Conservation (phyloP, 768 basidiomycete genomes). For the Tricholoma matsutake region DNA sequence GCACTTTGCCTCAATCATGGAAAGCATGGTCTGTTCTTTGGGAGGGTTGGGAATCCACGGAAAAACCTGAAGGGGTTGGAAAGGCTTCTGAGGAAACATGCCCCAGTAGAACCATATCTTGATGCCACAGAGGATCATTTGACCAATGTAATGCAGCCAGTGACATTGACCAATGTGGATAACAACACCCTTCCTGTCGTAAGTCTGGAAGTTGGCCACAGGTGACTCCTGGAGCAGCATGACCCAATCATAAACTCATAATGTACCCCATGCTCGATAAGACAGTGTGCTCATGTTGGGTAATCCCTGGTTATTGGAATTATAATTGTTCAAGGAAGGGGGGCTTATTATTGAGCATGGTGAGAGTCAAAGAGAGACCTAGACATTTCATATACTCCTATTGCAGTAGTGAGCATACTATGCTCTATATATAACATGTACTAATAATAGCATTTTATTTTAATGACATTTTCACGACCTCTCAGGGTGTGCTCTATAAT, state of each 20-base stretch:
- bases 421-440: too few species aligned
- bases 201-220: not conserved
- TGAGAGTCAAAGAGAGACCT: too few species aligned
- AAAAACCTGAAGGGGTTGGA: not conserved
- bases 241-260: not conserved
- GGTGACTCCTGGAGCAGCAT: not conserved
- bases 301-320: not conserved
- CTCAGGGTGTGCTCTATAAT: too few species aligned
- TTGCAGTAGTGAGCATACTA: too few species aligned
- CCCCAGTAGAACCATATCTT: constrained; percentile 1
- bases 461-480: too few species aligned
- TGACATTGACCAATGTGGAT: not conserved
- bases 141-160: not conserved
- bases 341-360: too few species aligned
- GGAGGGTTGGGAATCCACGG: not conserved
- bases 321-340: too few species aligned
- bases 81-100: not conserved
- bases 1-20: not conserved
- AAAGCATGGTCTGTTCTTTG: not conserved
- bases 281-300: not conserved
- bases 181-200: not conserved
- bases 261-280: not conserved
- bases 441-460: too few species aligned
- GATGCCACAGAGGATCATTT: not conserved
- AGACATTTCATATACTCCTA: too few species aligned